These are phyloP conservation scores for Populus pruinosa DNA, from an alignment of 345 rosid species.

Conservation along the genomic window DNA sequence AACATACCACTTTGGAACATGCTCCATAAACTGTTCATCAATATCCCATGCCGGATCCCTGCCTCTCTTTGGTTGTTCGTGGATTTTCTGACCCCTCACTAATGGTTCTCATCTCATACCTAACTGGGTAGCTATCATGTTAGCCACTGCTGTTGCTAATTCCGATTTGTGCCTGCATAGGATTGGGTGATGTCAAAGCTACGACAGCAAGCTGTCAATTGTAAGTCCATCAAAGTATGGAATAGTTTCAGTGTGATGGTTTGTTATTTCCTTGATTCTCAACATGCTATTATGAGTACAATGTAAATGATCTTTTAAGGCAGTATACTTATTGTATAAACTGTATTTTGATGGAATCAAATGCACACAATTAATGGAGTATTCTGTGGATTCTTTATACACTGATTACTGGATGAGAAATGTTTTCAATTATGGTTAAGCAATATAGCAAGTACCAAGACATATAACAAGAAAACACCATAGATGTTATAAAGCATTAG, in stretches of 20 bases:
- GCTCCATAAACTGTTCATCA: slow-evolving; percentile 64
- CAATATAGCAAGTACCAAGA: not conserved
- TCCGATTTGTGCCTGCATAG: slow-evolving; percentile 38
- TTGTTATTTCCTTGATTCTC: not conserved
- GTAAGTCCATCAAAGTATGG: slow-evolving; percentile 36
- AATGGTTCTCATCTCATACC: slow-evolving; percentile 44
- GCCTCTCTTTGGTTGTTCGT: slow-evolving; percentile 91
- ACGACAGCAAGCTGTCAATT: slow-evolving; percentile 57
- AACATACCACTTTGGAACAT: too few species aligned
- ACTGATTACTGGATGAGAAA: too few species aligned
- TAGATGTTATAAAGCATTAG: too few species aligned
- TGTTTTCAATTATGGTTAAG: not conserved
- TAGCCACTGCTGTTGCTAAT: slow-evolving; percentile 15
- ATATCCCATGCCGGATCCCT: slow-evolving; percentile 47
- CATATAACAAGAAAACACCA: too few species aligned
- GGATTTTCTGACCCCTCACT: slow-evolving; percentile 95
- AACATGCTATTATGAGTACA: not conserved
- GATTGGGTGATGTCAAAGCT: slow-evolving; percentile 98
- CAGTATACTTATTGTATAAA: too few species aligned
- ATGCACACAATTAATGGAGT: not conserved
- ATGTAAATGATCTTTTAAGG: not conserved
- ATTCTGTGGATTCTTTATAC: not conserved
- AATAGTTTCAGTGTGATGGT: not conserved
- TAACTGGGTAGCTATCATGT: not conserved
- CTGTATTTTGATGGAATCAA: not conserved